phyloP scores from a whole-genome alignment of 2,329 filamentous ascomycete species.

The Samsoniella hepiali region DNA sequence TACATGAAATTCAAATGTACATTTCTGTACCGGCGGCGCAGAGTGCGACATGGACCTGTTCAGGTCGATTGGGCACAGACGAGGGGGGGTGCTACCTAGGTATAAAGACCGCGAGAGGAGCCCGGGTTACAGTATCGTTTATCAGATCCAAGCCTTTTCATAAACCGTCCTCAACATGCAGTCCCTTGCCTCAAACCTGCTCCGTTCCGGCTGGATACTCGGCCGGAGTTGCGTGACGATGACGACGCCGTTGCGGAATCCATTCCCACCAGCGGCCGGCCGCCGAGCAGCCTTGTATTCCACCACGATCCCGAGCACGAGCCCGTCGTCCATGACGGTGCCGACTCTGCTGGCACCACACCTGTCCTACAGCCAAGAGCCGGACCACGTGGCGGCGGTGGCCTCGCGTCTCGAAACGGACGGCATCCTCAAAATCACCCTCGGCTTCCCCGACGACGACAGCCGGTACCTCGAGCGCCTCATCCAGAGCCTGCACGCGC shows the following conservation, averaged over 20 bases:
- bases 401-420: neutral
- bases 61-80: neutral
- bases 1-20: too few species aligned
- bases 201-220: neutral
- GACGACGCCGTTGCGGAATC: neutral
- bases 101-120: conserved; percentile 1
- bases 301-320: neutral
- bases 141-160: neutral
- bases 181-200: neutral
- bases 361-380: neutral
- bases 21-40: neutral
- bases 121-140: neutral
- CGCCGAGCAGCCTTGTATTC: neutral
- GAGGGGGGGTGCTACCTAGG: neutral
- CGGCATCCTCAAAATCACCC: conserved; percentile 36
- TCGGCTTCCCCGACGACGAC: conserved; percentile 31
- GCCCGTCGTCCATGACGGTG: neutral
- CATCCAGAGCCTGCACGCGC: conserved; percentile 31
- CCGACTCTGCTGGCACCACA: neutral
- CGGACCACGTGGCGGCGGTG: conserved; percentile 1
- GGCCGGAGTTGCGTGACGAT: neutral
- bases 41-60: neutral
- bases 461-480: conserved; percentile 36
- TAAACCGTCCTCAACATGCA: neutral
- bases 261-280: neutral